Evolutionary conservation across 2,329 filamentous ascomycete genomes (phyloP).

Genomic region (Xylaria sp.): DNA sequence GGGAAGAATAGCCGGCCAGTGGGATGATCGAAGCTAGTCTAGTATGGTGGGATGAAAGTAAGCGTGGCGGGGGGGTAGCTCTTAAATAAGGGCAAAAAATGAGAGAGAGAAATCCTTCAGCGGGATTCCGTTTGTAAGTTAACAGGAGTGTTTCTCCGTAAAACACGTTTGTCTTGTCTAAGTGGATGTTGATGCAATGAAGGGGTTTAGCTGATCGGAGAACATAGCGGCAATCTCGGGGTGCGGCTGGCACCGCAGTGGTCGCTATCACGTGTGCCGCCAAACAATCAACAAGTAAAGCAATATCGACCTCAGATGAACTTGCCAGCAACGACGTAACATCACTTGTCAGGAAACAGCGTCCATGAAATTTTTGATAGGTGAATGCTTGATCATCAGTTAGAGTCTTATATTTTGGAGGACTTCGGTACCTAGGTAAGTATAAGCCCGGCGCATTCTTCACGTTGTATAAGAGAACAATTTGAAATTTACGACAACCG

Average conservation of each 20-base stretch:
- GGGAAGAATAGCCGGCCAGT: neutral
- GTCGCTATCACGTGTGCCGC: neutral
- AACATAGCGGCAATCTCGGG: neutral
- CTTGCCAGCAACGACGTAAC: neutral
- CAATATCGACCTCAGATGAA: neutral
- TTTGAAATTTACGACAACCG: too few relatives aligned
- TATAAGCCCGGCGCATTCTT: too few relatives aligned
- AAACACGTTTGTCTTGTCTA: neutral
- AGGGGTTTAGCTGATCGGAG: neutral
- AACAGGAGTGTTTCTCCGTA: neutral
- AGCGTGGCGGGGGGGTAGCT: neutral
- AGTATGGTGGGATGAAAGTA: neutral
- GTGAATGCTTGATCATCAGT: too few relatives aligned
- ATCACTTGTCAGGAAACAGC: too few relatives aligned
- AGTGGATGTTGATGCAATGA: neutral
- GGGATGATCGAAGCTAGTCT: neutral
- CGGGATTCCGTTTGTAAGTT: neutral
- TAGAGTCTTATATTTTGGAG: too few relatives aligned
- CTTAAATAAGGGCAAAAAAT: too few relatives aligned
- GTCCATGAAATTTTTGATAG: too few relatives aligned
- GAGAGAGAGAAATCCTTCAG: neutral
- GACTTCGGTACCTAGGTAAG: too few relatives aligned
- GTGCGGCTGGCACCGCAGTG: neutral
- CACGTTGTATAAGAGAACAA: too few relatives aligned
- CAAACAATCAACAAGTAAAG: too few relatives aligned